A percentile compares a stretch with the other conserved stretches of the same genome.
Evolutionary conservation across 345 rosid genomes (phyloP).

Genomic region (Pseudoturritis turrita): DNA sequence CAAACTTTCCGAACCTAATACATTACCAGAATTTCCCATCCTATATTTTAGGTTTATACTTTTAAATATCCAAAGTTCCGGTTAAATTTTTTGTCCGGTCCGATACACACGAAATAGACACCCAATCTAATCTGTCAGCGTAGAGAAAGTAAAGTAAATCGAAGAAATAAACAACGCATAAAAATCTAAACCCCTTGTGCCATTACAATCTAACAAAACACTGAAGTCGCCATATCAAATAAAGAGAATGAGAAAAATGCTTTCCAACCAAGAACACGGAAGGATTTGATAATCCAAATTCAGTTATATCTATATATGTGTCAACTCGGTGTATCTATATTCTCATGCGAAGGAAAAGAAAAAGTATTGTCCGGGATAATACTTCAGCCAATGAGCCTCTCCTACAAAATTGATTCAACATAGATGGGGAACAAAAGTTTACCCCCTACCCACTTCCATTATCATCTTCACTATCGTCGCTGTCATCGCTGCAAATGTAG

Average conservation of each 20-base stretch:
- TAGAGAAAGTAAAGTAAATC: no score
- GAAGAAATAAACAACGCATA: no score
- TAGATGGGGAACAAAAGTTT: background rate
- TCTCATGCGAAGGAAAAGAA: background rate
- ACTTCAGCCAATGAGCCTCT: background rate
- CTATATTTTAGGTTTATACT: no score
- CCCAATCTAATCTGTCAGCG: no score
- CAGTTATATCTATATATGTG: background rate
- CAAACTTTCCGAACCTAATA: no score
- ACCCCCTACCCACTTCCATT: slow-evolving; percentile 39
- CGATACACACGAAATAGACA: no score
- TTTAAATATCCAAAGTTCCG: no score
- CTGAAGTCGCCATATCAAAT: background rate
- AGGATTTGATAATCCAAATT: background rate
- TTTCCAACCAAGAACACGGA: background rate
- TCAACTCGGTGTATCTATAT: background rate
- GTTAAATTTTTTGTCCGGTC: no score
- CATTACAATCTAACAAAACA: background rate
- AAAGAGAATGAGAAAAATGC: background rate
- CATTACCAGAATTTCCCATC: no score
- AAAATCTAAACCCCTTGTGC: background rate
- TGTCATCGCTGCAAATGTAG: slow-evolving; percentile 61
- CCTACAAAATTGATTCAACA: background rate
- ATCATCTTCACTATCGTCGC: slow-evolving; percentile 70
- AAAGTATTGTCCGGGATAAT: background rate